These are phyloP conservation scores for Diutina rugosa DNA, from an alignment of 1,139 yeast species.

Conservation along the genomic window DNA sequence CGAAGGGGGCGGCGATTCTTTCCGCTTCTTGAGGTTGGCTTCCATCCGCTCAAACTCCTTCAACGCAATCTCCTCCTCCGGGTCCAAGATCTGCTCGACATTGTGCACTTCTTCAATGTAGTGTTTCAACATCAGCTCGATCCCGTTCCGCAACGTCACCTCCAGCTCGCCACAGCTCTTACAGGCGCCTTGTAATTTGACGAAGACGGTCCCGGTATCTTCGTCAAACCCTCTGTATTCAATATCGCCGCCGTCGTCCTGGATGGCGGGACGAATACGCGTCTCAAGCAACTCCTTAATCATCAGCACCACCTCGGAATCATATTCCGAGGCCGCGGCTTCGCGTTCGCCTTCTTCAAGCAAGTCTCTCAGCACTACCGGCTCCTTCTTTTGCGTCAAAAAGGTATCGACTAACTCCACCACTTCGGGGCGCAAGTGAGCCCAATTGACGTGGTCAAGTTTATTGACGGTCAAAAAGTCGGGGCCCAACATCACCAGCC, in stretches of 20 bases:
- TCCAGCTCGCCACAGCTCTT: conserved; percentile 8
- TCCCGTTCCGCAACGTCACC: conserved; percentile 9
- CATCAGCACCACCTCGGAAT: conserved; percentile 9
- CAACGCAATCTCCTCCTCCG: conserved; percentile 9
- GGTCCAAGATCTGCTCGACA: conserved; percentile 9
- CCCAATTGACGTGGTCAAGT: conserved; percentile 35
- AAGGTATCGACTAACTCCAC: conserved; percentile 26
- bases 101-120: conserved; percentile 9
- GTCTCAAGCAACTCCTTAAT: conserved; percentile 10
- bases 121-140: conserved; percentile 9
- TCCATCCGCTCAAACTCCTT: conserved; percentile 9
- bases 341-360: conserved; percentile 5
- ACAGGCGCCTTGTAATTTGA: conserved; percentile 10
- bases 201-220: conserved; percentile 8
- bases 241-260: conserved; percentile 10
- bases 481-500: conserved; percentile 77
- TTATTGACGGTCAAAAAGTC: conserved; percentile 35
- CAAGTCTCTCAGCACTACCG: background rate
- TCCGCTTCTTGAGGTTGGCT: conserved; percentile 5
- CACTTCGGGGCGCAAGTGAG: conserved; percentile 31
- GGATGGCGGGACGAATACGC: conserved; percentile 9
- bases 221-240: conserved; percentile 9
- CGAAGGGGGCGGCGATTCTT: conserved; percentile 6
- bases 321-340: conserved; percentile 7
- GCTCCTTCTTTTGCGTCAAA: conserved; percentile 9